Percentiles rank a stretch among this genome's conserved stretches.
phyloP scores from a whole-genome alignment of 768 basidiomycete species.

The Russula griseocarnosa region DNA sequence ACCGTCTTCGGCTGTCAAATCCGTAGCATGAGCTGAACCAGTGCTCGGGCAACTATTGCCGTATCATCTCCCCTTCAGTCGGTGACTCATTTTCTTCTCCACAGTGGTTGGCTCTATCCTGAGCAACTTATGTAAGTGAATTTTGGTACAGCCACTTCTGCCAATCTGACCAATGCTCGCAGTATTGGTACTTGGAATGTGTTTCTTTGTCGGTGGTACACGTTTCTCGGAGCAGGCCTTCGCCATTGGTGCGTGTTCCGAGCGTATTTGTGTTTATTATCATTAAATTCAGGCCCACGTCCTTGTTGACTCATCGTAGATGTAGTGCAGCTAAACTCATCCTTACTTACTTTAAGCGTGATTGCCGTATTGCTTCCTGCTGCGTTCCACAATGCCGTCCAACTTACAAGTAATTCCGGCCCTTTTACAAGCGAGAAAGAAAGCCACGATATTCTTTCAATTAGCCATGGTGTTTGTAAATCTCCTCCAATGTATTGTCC shows the following conservation, averaged over 20 bases:
- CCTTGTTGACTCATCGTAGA: slow-evolving; percentile 32
- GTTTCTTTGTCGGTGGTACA: slow-evolving; percentile 76
- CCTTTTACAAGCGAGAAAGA: slow-evolving; percentile 36
- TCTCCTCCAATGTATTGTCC: neutral
- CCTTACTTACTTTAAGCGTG: slow-evolving; percentile 72
- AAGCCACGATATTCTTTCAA: slow-evolving; percentile 42
- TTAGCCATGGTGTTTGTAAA: slow-evolving; percentile 50
- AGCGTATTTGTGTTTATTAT: neutral
- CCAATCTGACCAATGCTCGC: slow-evolving; percentile 5
- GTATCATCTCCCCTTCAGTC: neutral
- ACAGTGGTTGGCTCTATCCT: slow-evolving; percentile 47
- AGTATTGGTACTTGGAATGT: slow-evolving; percentile 87
- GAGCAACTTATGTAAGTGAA: slow-evolving; percentile 41
- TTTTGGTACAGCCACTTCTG: neutral
- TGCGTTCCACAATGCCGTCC: slow-evolving; percentile 63
- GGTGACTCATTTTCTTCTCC: neutral
- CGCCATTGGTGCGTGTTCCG: slow-evolving; percentile 52
- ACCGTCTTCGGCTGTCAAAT: too few relatives aligned
- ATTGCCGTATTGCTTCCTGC: slow-evolving; percentile 76
- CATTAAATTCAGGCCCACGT: neutral
- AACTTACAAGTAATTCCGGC: slow-evolving; percentile 23
- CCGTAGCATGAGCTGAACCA: neutral
- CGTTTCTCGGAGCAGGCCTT: slow-evolving; percentile 79
- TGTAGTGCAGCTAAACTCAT: slow-evolving; percentile 69
- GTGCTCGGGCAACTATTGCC: neutral